These are phyloP conservation scores for Intubia oerlemansii DNA, from an alignment of 2,329 filamentous ascomycete genomes.

Conservation along the genomic window DNA sequence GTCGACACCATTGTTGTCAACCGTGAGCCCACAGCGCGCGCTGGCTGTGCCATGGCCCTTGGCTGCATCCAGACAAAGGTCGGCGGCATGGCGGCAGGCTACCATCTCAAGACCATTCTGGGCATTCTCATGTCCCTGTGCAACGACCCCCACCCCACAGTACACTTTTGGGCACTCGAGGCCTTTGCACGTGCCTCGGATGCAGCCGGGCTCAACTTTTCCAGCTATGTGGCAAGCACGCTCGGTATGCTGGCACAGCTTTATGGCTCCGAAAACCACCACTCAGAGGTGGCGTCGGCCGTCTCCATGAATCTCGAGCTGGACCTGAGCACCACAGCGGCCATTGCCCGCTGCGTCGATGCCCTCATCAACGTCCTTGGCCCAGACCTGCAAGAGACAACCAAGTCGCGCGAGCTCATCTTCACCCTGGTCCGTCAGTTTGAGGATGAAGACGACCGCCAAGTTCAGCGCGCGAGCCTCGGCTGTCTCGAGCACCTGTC, in stretches of 20 bases:
- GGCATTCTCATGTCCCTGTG: conserved; percentile 94
- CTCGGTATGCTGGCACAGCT: conserved; percentile 87
- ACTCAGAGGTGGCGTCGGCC: conserved; percentile 57
- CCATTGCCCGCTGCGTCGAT: conserved; percentile 74
- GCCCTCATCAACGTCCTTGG: conserved; percentile 94
- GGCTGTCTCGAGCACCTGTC: conserved; percentile 79
- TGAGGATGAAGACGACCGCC: conserved; percentile 47
- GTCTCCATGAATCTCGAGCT: conserved; percentile 82
- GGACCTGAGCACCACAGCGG: conserved; percentile 60
- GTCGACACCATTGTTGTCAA: conserved; percentile 91
- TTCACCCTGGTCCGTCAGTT: conserved; percentile 72
- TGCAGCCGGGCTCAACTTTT: conserved; percentile 81
- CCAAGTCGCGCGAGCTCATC: conserved; percentile 80
- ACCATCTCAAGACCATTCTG: conserved; percentile 92
- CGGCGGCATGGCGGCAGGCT: conserved; percentile 90
- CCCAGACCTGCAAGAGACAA: conserved; percentile 81
- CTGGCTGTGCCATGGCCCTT: conserved; percentile 83
- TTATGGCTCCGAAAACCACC: conserved; percentile 81
- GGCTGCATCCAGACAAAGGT: conserved; percentile 89
- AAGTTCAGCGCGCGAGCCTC: conserved; percentile 56
- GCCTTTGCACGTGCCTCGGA: conserved; percentile 72
- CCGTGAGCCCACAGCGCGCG: conserved; percentile 76
- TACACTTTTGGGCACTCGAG: conserved; percentile 92
- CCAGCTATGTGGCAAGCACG: conserved; percentile 71
- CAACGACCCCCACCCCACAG: conserved; percentile 82